Base-by-base conservation (phyloP, 441 rosid species). In the Gossypium schwendimanii region DNA sequence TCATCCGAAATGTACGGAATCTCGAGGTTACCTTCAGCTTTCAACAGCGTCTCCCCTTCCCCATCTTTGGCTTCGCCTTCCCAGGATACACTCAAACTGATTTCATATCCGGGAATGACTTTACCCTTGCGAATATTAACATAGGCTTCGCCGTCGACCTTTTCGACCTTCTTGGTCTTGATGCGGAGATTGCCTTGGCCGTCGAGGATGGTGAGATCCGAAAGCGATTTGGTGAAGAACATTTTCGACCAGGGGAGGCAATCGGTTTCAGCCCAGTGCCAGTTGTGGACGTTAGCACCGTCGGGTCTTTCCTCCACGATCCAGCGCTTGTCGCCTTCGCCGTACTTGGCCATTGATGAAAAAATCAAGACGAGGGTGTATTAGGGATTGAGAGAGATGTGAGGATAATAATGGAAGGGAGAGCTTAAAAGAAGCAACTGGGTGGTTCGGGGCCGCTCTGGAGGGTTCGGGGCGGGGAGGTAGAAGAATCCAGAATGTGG, bases 251-350 rank as follows among this genome's bases (percentile, higher is more conserved):
- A 94, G 23, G 89, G 96, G 6, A 94, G 82, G 73, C 99, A 94
- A 63, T 94, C 82, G 49, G 98, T 94, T 78, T 94, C 99, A 0
- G 98, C 80, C 99, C 98, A 94, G 89, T 94, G 99, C 99, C 99
- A 92, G 85, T 94, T 94, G 77, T 94, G 97, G 71, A 94, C 99
- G 77, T 94, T 94, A 78, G 99, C 84, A 36, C 99, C 99, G 84
- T 94, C 99, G 23, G 93, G 67, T 62, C 99, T 85, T 36, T 92
- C 99, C 61, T 94, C 96, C 0, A 94, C 99, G 86, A 94, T 92
- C 99, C 99, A 94, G 2, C 99, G 90, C 78, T 86, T 91, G 86
- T 94, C 99, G 8, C 99, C 99, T 63, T 94, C 99, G 18, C 99
- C 99, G 84, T 81, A 87, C 76, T 86, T 94, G 2, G 99, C 99